Conservation (phyloP, 768 basidiomycete species). For the Mycena floridula region DNA sequence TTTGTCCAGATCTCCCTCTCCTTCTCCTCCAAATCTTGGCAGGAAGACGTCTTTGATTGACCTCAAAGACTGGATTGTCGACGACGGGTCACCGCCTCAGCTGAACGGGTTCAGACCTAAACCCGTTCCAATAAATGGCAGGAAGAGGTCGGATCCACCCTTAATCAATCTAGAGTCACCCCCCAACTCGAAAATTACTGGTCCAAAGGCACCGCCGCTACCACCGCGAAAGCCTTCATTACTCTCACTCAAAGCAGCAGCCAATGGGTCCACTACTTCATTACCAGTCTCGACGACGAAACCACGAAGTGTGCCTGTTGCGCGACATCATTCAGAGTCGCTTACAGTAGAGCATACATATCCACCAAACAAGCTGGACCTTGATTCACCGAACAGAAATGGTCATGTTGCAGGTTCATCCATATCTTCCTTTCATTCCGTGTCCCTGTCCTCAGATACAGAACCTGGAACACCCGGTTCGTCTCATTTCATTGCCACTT, state of each 20-base stretch:
- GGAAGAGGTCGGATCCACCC: conserved; percentile 22
- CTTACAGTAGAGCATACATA: conserved; percentile 56
- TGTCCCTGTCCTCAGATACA: conserved; percentile 69
- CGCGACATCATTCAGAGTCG: conserved; percentile 36
- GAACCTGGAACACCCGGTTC: conserved; percentile 35
- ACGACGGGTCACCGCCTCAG: conserved; percentile 40
- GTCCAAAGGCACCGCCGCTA: conserved; percentile 41
- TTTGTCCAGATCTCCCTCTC: conserved; percentile 33
- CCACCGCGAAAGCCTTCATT: conserved; percentile 63
- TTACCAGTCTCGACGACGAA: conserved; percentile 10
- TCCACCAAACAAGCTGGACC: conserved; percentile 37
- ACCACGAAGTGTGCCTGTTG: conserved; percentile 20
- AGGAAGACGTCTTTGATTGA: conserved; percentile 62
- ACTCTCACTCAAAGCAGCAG: conserved; percentile 35
- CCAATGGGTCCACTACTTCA: conserved; percentile 27
- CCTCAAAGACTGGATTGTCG: conserved; percentile 69
- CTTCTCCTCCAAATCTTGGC: conserved; percentile 42
- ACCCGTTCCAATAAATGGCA: conserved; percentile 4
- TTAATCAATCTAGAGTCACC: conserved; percentile 56
- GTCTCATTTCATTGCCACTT: conserved; percentile 38
- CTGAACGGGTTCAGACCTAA: conserved; percentile 12
- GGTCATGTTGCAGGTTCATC: conserved; percentile 63
- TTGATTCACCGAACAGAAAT: conserved; percentile 19
- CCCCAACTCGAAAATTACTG: conserved; percentile 25
- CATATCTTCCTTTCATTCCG: conserved; percentile 78